phyloP scores from a whole-genome alignment of 768 basidiomycete genomes.

The Leccinum olivaceopallidum region DNA sequence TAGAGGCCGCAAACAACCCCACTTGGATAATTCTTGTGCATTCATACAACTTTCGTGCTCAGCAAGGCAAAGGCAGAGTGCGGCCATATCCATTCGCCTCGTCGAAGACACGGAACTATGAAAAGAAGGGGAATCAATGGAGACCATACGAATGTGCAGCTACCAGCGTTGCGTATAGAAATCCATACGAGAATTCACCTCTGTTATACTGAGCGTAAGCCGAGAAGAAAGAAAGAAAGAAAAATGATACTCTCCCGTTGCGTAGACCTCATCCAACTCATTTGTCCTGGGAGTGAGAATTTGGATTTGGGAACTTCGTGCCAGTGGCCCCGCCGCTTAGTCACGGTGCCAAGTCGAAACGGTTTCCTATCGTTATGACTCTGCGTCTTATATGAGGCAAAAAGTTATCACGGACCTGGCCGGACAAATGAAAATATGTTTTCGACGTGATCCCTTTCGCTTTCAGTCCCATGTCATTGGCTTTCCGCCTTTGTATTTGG shows the following conservation, averaged over 20 bases:
- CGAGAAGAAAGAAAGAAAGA: neutral
- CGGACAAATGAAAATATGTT: no score
- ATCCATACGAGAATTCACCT: neutral
- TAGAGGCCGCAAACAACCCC: neutral
- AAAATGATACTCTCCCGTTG: neutral
- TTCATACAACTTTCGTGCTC: neutral
- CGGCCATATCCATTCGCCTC: neutral
- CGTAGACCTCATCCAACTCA: neutral
- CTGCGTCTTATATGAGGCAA: no score
- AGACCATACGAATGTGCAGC: neutral
- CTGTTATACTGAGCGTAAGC: neutral
- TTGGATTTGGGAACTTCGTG: no score
- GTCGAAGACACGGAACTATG: neutral
- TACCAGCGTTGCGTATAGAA: neutral
- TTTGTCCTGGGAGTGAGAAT: neutral
- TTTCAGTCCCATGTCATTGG: no score
- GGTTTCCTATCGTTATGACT: no score
- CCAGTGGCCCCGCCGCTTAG: no score
- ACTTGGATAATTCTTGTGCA: neutral
- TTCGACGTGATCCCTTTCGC: no score
- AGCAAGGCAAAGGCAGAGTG: neutral
- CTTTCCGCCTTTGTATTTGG: no score
- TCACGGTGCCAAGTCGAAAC: no score
- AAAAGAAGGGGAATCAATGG: neutral
- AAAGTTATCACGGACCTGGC: conserved; percentile 23